Evolutionary conservation across 2,329 filamentous ascomycete species (phyloP).

Genomic region (Orbilia blumenaviensis): DNA sequence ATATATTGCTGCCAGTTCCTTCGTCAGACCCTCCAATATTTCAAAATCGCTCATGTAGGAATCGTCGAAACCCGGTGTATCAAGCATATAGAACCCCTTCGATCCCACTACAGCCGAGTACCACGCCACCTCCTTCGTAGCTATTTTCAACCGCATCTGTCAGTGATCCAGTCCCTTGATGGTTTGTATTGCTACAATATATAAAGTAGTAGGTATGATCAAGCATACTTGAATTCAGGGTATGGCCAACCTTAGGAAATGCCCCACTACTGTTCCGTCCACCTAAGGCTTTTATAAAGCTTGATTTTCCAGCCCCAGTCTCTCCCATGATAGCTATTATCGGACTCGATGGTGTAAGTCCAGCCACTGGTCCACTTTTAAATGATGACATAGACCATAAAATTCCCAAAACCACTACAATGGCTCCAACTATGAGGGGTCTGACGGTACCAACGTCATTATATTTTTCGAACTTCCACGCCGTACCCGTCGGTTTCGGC

Average conservation of each 20-base stretch:
- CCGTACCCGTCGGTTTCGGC: background rate
- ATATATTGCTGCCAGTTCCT: constrained; percentile 38
- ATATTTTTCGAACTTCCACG: background rate
- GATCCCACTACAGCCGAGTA: constrained; percentile 37
- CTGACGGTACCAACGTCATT: background rate
- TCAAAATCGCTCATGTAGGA: constrained; percentile 54
- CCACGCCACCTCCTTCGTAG: constrained; percentile 41
- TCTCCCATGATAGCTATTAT: constrained; percentile 58
- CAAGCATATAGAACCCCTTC: constrained; percentile 50
- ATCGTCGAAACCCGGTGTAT: constrained; percentile 56
- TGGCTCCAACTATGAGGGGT: background rate
- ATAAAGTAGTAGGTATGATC: background rate
- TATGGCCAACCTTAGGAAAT: constrained; percentile 38
- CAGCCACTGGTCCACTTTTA: background rate
- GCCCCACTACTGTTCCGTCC: constrained; percentile 38
- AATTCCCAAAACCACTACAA: background rate
- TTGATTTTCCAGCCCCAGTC: constrained; percentile 56
- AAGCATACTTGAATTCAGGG: constrained; percentile 45
- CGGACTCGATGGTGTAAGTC: constrained; percentile 41
- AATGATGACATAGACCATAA: background rate
- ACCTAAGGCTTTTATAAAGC: constrained; percentile 54
- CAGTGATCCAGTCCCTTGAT: background rate
- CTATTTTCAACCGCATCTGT: constrained; percentile 25
- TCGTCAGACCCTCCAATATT: constrained; percentile 47
- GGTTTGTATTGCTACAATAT: too few species aligned